A percentile compares a stretch with the other conserved stretches of the same genome.
Evolutionary conservation across 768 basidiomycete genomes (phyloP).

Genomic region (Termitomyces sp.): DNA sequence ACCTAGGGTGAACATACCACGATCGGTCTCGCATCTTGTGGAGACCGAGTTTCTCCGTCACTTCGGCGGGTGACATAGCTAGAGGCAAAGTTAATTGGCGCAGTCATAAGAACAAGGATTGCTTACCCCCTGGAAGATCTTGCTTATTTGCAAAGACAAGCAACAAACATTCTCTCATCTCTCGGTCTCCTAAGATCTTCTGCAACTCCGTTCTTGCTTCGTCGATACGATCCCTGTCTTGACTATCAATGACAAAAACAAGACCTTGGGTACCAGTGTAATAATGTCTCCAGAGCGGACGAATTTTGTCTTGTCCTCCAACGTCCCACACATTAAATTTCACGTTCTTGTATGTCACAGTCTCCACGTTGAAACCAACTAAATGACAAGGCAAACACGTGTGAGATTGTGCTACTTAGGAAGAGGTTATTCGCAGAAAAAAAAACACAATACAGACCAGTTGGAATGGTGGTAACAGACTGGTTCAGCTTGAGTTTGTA

Average conservation of each 20-base stretch:
- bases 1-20: constrained; percentile 99
- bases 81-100: neutral
- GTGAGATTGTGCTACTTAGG: neutral
- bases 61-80: constrained; percentile 99
- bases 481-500: constrained; percentile 99
- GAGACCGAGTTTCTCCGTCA: constrained; percentile 94
- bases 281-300: constrained; percentile 98
- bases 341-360: constrained; percentile 98
- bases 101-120: neutral
- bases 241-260: constrained; percentile 97
- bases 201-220: constrained; percentile 96
- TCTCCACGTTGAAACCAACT: constrained; percentile 99
- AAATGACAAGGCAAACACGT: constrained; percentile 1
- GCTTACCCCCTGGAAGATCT: constrained; percentile 91
- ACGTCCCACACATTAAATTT: constrained; percentile 97
- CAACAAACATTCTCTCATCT: constrained; percentile 96
- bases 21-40: constrained; percentile 95
- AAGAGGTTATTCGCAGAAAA: neutral
- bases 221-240: constrained; percentile 92
- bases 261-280: constrained; percentile 99
- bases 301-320: constrained; percentile 99
- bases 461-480: constrained; percentile 97
- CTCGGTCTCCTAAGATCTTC: constrained; percentile 91
- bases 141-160: constrained; percentile 99
- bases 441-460: constrained; percentile 48